A percentile compares a stretch with the other conserved stretches of the same genome.
Conservation (phyloP, 2,329 filamentous ascomycete species). For the Lasiodiplodia gonubiensis region DNA sequence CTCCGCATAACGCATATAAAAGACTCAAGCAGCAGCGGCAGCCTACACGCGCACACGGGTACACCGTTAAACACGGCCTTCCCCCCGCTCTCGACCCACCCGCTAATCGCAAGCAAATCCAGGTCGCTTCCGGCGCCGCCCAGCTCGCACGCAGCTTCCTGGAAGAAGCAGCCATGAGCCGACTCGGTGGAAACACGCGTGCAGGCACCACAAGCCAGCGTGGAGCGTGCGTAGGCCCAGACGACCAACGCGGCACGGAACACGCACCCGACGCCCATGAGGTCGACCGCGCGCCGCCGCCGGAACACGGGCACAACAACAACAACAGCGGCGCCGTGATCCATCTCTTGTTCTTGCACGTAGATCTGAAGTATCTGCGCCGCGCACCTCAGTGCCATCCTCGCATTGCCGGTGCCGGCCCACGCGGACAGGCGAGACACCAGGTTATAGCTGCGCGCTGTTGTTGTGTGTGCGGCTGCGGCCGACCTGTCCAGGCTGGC, state of each 20-base stretch:
- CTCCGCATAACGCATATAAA: neutral
- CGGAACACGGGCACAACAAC: neutral
- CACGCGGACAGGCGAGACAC: neutral
- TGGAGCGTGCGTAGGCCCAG: conserved; percentile 10
- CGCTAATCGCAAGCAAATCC: neutral
- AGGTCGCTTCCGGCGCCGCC: neutral
- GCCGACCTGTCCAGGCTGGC: no score
- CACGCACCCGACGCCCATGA: neutral
- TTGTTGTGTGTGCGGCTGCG: no score
- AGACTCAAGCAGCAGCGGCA: conserved; percentile 1
- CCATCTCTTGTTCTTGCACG: neutral
- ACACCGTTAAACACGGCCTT: neutral
- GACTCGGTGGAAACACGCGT: neutral
- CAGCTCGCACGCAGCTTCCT: neutral
- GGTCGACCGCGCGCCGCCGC: neutral
- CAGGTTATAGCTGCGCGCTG: no score
- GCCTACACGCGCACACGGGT: neutral
- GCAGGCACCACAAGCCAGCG: neutral
- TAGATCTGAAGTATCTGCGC: conserved; percentile 5
- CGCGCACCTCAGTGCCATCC: neutral
- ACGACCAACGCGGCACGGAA: neutral
- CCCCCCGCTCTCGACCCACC: conserved; percentile 1
- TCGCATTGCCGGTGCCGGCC: neutral
- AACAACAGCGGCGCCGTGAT: neutral
- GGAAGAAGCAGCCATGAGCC: neutral